Conservation (phyloP, 202 grass and related monocot genomes). For the Panicum virgatum region DNA sequence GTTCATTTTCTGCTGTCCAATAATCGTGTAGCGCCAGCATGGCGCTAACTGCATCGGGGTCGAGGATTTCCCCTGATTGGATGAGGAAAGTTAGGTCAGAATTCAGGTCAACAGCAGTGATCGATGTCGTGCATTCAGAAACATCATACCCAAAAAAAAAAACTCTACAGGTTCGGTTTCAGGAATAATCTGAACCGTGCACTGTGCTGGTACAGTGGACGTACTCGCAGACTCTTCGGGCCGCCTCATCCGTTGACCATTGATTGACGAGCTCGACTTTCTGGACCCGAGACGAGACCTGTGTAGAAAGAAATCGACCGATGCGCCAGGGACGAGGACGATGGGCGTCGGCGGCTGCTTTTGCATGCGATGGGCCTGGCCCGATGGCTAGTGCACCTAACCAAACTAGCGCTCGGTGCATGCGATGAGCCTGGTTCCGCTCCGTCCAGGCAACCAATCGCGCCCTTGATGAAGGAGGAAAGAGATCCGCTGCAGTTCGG, state of each 20-base stretch:
- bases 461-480: no score
- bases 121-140: neutral
- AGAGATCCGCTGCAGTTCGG: no score
- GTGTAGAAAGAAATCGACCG: neutral
- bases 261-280: neutral
- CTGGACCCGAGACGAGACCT: neutral
- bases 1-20: neutral
- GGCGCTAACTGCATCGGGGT: neutral
- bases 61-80: neutral
- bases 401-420: no score
- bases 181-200: neutral
- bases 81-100: neutral
- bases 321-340: neutral
- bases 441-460: no score
- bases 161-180: neutral
- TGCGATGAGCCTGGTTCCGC: no score
- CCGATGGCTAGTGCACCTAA: no score
- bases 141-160: neutral
- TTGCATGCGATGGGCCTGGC: no score
- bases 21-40: neutral
- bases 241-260: neutral
- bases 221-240: neutral
- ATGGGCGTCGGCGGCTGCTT: neutral
- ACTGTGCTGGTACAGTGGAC: constrained; percentile 14
- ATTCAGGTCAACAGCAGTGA: neutral